These are phyloP conservation scores for Phyllosticta capitalensis DNA, from an alignment of 2,329 filamentous ascomycete species.

Conservation along the genomic window DNA sequence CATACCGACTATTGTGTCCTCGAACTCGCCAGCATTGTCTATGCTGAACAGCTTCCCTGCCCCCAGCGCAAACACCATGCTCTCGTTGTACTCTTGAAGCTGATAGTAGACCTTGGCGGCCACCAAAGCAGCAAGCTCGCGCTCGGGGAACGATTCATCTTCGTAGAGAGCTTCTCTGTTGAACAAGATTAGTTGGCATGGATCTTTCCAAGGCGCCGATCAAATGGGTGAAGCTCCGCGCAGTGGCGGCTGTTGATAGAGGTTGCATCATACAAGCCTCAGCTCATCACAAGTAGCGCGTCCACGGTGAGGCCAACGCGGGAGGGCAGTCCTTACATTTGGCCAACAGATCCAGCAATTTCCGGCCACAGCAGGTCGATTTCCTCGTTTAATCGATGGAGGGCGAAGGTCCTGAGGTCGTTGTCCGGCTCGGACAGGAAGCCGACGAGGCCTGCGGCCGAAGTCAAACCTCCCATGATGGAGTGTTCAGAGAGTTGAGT, in stretches of 20 bases:
- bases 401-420: constrained; percentile 87
- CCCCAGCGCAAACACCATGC: constrained; percentile 94
- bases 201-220: constrained; percentile 1
- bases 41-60: constrained; percentile 93
- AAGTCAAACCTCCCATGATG: constrained; percentile 82
- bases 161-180: constrained; percentile 90
- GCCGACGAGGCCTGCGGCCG: constrained; percentile 87
- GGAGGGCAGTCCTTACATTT: constrained; percentile 60
- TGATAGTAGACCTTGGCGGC: constrained; percentile 99
- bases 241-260: constrained; percentile 13
- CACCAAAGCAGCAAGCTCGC: constrained; percentile 86
- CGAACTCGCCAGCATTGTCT: constrained; percentile 84
- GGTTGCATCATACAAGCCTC: background rate
- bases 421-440: constrained; percentile 92
- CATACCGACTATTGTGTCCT: constrained; percentile 90
- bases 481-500: constrained; percentile 5
- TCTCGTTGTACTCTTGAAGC: constrained; percentile 96
- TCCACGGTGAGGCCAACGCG: background rate
- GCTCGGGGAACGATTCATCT: constrained; percentile 88
- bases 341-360: constrained; percentile 80
- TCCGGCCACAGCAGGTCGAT: constrained; percentile 98
- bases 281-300: background rate
- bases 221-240: constrained; percentile 7
- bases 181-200: constrained; percentile 12
- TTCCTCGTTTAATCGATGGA: constrained; percentile 90